Conservation (phyloP, 2,329 filamentous ascomycete species). For the Bimuria novae-zelandiae region DNA sequence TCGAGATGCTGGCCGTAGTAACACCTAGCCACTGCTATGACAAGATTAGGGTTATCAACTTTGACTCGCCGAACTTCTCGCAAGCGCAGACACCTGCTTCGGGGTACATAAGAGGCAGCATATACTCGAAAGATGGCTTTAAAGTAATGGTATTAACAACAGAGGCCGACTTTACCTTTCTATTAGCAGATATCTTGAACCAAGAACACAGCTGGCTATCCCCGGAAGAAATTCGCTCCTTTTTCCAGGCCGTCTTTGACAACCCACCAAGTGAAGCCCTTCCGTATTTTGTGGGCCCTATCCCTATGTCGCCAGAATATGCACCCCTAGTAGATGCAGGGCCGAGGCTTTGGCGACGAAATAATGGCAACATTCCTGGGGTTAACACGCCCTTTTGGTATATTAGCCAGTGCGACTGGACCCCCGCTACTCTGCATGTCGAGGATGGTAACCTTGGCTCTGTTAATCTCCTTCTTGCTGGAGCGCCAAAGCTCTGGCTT, state of each 20-base stretch:
- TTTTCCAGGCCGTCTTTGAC: not conserved
- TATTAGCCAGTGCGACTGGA: constrained; percentile 1
- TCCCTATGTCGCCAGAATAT: not conserved
- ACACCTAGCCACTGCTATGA: not conserved
- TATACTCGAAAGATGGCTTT: not conserved
- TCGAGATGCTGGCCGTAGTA: not conserved
- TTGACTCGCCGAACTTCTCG: not conserved
- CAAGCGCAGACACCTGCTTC: not conserved
- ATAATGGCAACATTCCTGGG: not conserved
- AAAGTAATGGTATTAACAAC: not conserved
- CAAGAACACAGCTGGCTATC: not conserved
- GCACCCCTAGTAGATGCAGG: not conserved
- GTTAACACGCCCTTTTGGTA: constrained; percentile 10
- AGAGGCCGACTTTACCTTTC: not conserved
- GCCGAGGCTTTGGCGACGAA: not conserved
- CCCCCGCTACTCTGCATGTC: constrained; percentile 3
- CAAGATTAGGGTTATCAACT: not conserved
- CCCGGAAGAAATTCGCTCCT: not conserved
- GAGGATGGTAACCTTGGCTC: constrained; percentile 7
- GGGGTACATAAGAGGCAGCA: not conserved
- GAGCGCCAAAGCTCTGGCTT: constrained; percentile 7
- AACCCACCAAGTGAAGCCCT: not conserved
- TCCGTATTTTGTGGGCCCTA: not conserved
- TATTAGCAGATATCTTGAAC: not conserved
- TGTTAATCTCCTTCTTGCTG: constrained; percentile 9